A percentile compares a stretch with the other conserved stretches of the same genome.
phyloP scores from a whole-genome alignment of 2,329 filamentous ascomycete genomes.

The Plectosphaerella plurivora region DNA sequence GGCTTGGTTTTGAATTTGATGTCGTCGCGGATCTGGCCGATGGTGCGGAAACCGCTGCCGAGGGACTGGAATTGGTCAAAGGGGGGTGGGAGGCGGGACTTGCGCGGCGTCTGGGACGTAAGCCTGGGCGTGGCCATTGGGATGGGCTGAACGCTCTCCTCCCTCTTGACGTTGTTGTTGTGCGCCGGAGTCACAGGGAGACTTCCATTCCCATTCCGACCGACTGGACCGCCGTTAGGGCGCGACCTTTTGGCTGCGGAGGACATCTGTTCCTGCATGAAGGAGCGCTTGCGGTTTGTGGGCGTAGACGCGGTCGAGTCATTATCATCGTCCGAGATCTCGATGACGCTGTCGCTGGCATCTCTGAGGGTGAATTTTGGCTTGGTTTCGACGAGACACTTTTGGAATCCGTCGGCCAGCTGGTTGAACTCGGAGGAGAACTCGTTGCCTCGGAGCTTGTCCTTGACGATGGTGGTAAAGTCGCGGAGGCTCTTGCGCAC shows the following conservation, averaged over 20 bases:
- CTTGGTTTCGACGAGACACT: conserved; percentile 40
- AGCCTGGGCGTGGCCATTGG: conserved; percentile 3
- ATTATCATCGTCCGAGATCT: conserved; percentile 32
- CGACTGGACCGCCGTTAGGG: not conserved
- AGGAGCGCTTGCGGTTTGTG: conserved; percentile 1
- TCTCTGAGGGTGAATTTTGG: conserved; percentile 40
- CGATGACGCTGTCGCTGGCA: conserved; percentile 27
- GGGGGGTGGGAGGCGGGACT: conserved; percentile 9
- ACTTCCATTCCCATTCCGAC: too few relatives aligned
- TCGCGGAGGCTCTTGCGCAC: conserved; percentile 55
- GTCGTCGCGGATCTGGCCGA: conserved; percentile 47
- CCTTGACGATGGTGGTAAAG: conserved; percentile 51
- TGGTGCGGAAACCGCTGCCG: conserved; percentile 37
- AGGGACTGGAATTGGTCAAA: conserved; percentile 34
- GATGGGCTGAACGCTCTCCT: conserved; percentile 17
- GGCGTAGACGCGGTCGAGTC: conserved; percentile 15
- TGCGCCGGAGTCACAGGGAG: conserved; percentile 8
- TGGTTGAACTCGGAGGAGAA: conserved; percentile 41
- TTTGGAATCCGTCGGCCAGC: conserved; percentile 47
- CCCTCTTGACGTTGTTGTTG: conserved; percentile 27
- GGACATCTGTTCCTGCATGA: conserved; percentile 9
- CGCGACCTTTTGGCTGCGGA: conserved; percentile 8
- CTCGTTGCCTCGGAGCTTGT: conserved; percentile 45
- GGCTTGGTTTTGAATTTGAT: conserved; percentile 50
- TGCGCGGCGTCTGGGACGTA: conserved; percentile 7